Percentiles rank a stretch among this genome's conserved stretches.
Conservation (phyloP, 1,284 basidiomycete genomes). For the Exobasidium rhododendri region DNA sequence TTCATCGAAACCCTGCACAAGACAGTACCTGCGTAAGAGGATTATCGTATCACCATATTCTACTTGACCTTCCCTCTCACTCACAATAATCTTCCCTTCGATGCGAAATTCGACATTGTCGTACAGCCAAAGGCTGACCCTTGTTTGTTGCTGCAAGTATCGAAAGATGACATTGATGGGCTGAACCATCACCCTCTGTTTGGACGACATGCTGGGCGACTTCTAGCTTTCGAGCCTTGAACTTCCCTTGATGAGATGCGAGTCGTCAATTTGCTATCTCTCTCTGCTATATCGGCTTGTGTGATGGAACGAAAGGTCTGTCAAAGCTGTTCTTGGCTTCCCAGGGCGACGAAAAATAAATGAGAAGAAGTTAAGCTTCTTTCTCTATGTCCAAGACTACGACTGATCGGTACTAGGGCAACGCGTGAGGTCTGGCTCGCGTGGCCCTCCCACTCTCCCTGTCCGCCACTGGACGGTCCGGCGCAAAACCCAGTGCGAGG, state of each 20-base stretch:
- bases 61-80: constrained; percentile 14
- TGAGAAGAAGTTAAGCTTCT: too few species aligned
- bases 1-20: constrained; percentile 83
- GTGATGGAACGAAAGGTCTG: too few species aligned
- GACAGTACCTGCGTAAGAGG: constrained; percentile 10
- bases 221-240: too few species aligned
- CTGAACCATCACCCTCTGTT: constrained; percentile 35
- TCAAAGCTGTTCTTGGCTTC: too few species aligned
- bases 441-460: too few species aligned
- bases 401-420: too few species aligned
- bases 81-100: constrained; percentile 81
- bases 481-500: too few species aligned
- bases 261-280: background rate
- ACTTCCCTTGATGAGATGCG: background rate
- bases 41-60: background rate
- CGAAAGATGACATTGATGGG: constrained; percentile 90
- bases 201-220: constrained; percentile 17
- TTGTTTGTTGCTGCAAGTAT: constrained; percentile 87
- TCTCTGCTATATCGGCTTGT: too few species aligned
- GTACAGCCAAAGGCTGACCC: constrained; percentile 91
- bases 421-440: too few species aligned
- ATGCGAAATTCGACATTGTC: constrained; percentile 96
- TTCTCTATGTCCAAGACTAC: too few species aligned
- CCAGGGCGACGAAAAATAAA: too few species aligned
- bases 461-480: too few species aligned